Evolutionary conservation across 495 filamentous ascomycete species (phyloP), one percentile per base, ranked within the genome.

Genomic region (Penicillium lividum): DNA sequence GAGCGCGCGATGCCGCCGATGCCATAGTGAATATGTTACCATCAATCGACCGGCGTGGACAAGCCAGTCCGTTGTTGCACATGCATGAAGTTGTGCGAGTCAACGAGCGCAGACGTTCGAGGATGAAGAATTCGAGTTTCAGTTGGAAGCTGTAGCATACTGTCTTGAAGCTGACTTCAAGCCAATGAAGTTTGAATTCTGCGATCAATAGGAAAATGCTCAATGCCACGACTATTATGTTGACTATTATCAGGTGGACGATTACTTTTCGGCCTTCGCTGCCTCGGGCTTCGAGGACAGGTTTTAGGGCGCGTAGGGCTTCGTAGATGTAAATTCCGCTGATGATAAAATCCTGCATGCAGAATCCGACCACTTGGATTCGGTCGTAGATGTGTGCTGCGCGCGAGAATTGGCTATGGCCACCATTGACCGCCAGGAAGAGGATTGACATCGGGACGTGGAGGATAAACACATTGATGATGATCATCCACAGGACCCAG

Each of bases 121-220:
- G 72, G 7, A 85, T 76, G 18, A 69, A 71, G 58, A 85, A 86
- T 63, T 87, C 84, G 28, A 87, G 70, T 63, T 86, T 86, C 16
- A 87, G 73, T 61, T 87, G 86, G 63, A 86, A 68, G 58, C 77
- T 79, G 71, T 86, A 86, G 0, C 84, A 72, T 22, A 80, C 8
- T 68, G 76, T 63, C 81, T 82, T 58, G 79, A 68, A 22, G 75
- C 76, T 29, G 75, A 79, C 66, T 81, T 75, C 16, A 74, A 73
- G 43, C 68, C 67, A 82, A 29, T 79, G 65, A 8, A 73, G 64
- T 43, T 67, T 63, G 49, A 78, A 85, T 59, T 84, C 80, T 7
- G 80, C 65, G 9, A 71, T 68, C n/a, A 86, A 63, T 13, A 84
- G 71, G 22, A 74, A 60, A 13, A 80, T 58, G 58, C 86, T 76